Evolutionary conservation across 2,329 filamentous ascomycete genomes (phyloP), one percentile per base, ranked within the genome.

Genomic region (Diaporthe australafricana): DNA sequence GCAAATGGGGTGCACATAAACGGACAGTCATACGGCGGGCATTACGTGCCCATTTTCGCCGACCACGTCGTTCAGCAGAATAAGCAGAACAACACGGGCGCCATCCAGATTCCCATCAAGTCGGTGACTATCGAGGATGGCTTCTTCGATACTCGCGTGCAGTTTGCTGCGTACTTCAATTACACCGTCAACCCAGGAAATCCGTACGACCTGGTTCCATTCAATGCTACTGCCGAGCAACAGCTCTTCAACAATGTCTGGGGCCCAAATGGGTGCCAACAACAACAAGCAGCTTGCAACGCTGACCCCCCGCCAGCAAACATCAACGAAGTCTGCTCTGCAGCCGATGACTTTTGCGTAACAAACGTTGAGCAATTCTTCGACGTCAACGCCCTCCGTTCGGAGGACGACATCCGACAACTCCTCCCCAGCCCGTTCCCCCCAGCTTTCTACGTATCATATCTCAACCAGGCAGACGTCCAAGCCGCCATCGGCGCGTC

Each of bases 401-500:
- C 57, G 9, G 57, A 63, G 8, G 57, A 63, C 9, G 57, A 63
- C 20, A 63, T 63, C 40, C 40, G 57, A 2, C 57, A 63, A 27
- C 57, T 63, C 2, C 57, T 63, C 20, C 57, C 57, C 1, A 63
- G 40, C 27, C 57, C 57, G 0, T 63, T 63, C 20, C 57, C 57
- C 2, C 40, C 57, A 2, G 17, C 17, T 0, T 48, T 48, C 20
- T 63, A 48, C 20, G 57, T 63, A 0, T 32, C 57, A 22, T 63
- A 63, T 3, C 74, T 69, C 74, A 75, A 76, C 70, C 52, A 74
- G 71, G 78, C 83, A 2, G 83, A 84, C 75, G 85, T 91, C 0
- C 89, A 90, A 76, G 77, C 80, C 3, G 87, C 84, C 0, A 83
- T 92, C 1, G 90, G 90, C 6, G 86, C 89, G 0, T 87, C 87